Percentiles rank a stretch among this genome's conserved stretches.
Conservation (phyloP, 2,329 filamentous ascomycete genomes). For the Alternaria sp. region DNA sequence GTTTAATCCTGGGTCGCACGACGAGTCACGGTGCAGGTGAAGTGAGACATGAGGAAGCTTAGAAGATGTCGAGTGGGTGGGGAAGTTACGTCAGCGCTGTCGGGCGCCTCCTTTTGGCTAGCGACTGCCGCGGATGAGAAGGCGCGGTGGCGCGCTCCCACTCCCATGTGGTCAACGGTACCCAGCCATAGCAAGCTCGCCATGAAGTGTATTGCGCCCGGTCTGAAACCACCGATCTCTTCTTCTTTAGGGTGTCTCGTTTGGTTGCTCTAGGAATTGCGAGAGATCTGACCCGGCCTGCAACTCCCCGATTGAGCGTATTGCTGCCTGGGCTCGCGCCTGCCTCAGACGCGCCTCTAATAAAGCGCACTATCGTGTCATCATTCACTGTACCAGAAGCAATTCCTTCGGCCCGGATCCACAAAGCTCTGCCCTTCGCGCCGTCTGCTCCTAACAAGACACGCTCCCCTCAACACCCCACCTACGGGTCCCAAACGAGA, state of each 20-base stretch:
- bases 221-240: neutral
- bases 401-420: neutral
- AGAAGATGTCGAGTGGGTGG: neutral
- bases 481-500: neutral
- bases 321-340: conserved; percentile 2
- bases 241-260: neutral
- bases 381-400: neutral
- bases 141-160: neutral
- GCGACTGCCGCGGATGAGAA: neutral
- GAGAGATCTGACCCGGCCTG: neutral
- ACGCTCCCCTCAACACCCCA: neutral
- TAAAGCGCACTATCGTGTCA: neutral
- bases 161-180: neutral
- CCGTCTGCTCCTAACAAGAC: neutral
- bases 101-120: neutral
- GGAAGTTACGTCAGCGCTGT: conserved; percentile 17
- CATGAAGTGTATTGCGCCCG: neutral
- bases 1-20: neutral
- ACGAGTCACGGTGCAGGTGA: neutral
- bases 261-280: neutral
- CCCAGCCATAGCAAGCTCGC: neutral
- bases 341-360: neutral
- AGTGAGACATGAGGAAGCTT: neutral
- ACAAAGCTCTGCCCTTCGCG: neutral
- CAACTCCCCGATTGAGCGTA: neutral